Evolutionary conservation across 768 basidiomycete species (phyloP).

Genomic region (Lactarius deliciosus): DNA sequence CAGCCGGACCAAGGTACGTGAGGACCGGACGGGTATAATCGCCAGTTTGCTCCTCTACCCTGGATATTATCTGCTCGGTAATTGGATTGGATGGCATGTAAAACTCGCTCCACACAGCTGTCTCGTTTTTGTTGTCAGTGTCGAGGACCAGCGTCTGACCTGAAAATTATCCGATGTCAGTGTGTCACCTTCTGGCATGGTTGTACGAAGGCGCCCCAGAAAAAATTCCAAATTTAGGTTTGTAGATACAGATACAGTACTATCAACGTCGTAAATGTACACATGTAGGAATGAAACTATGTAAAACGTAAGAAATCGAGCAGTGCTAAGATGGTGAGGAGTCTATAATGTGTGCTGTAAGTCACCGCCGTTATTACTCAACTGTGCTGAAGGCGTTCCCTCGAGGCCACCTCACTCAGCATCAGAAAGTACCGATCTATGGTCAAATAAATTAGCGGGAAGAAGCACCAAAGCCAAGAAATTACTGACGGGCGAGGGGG

Average conservation of each 20-base stretch:
- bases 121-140: background rate
- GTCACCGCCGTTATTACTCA: background rate
- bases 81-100: background rate
- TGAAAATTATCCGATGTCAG: background rate
- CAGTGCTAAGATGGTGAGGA: background rate
- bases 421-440: constrained; percentile 54
- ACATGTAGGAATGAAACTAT: background rate
- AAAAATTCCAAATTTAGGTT: background rate
- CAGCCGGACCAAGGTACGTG: constrained; percentile 64
- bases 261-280: background rate
- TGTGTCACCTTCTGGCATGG: background rate
- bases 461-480: background rate
- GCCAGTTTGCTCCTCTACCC: background rate
- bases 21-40: constrained; percentile 34
- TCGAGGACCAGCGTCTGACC: background rate
- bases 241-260: background rate
- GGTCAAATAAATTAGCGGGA: background rate
- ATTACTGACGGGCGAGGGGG: constrained; percentile 54
- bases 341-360: background rate
- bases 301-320: background rate
- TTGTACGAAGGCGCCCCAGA: background rate
- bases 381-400: constrained; percentile 15
- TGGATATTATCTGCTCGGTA: background rate
- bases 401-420: constrained; percentile 44
- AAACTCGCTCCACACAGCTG: background rate